Percentiles rank a stretch among this genome's conserved stretches.
Conservation (phyloP, 1,139 yeast species). For the Debaryomycetaceae sp. region DNA sequence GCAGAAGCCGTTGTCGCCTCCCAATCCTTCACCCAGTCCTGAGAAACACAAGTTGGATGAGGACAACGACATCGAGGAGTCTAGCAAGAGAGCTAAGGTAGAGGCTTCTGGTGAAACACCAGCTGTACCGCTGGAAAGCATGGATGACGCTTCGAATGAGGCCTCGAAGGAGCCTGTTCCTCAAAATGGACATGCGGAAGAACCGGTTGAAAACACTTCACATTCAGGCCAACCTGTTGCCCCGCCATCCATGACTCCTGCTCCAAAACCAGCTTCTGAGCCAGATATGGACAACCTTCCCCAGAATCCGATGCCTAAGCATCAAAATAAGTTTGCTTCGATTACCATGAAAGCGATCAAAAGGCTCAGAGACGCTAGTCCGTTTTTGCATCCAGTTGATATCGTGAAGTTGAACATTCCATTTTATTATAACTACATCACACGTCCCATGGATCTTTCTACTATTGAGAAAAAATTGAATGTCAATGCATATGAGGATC, state of each 20-base stretch:
- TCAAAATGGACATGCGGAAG: slow-evolving; percentile 6
- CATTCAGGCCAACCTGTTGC: slow-evolving; percentile 13
- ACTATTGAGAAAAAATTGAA: slow-evolving; percentile 81
- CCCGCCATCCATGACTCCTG: slow-evolving; percentile 44
- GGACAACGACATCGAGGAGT: slow-evolving; percentile 14
- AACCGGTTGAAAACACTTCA: slow-evolving; percentile 3
- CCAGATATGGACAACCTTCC: slow-evolving; percentile 73
- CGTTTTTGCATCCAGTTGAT: slow-evolving; percentile 89
- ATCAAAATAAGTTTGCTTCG: slow-evolving; percentile 70
- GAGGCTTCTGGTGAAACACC: slow-evolving; percentile 11
- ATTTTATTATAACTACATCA: slow-evolving; percentile 76
- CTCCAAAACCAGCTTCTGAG: slow-evolving; percentile 68
- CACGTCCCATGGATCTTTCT: slow-evolving; percentile 89
- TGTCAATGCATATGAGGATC: slow-evolving; percentile 66
- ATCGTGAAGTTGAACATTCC: slow-evolving; percentile 86
- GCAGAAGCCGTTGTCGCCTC: slow-evolving; percentile 44
- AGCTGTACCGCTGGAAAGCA: background rate
- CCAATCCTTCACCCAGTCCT: slow-evolving; percentile 45
- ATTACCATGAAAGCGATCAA: slow-evolving; percentile 77
- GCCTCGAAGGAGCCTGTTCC: background rate
- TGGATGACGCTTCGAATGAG: background rate
- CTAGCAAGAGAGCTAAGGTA: slow-evolving; percentile 18
- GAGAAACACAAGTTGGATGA: slow-evolving; percentile 34
- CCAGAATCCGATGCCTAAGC: slow-evolving; percentile 72
- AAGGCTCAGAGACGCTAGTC: slow-evolving; percentile 87